Percentiles rank a stretch among this genome's conserved stretches.
Conservation (phyloP, 2,329 filamentous ascomycete species). For the Penicillium sp. region DNA sequence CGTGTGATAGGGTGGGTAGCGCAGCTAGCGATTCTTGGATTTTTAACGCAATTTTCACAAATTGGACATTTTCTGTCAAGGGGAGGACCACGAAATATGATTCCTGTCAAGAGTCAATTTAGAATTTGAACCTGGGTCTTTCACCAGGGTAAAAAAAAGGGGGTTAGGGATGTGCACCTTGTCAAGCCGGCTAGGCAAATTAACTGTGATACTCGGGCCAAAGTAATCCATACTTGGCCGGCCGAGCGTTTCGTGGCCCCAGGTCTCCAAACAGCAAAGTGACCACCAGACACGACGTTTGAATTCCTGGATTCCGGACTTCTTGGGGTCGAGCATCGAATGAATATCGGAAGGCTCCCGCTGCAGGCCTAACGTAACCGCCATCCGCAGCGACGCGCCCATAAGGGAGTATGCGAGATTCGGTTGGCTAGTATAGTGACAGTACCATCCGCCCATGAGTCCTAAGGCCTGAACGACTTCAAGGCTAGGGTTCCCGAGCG, state of each 20-base stretch:
- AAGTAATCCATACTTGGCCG: slow-evolving; percentile 66
- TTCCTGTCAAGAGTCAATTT: slow-evolving; percentile 32
- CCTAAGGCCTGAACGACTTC: slow-evolving; percentile 67
- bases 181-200: slow-evolving; percentile 52
- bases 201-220: slow-evolving; percentile 62
- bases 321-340: slow-evolving; percentile 33
- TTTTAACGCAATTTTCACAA: slow-evolving; percentile 71
- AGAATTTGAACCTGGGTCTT: neutral
- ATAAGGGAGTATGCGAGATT: slow-evolving; percentile 71
- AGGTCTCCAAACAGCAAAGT: slow-evolving; percentile 67
- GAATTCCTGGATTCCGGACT: slow-evolving; percentile 54
- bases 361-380: slow-evolving; percentile 67
- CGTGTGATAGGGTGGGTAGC: slow-evolving; percentile 59
- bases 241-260: slow-evolving; percentile 66
- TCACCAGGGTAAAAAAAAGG: too few species aligned
- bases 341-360: slow-evolving; percentile 52
- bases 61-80: slow-evolving; percentile 69
- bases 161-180: slow-evolving; percentile 12
- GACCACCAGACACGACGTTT: slow-evolving; percentile 69
- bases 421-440: slow-evolving; percentile 71
- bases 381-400: slow-evolving; percentile 68
- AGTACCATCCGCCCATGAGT: slow-evolving; percentile 69
- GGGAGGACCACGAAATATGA: slow-evolving; percentile 64
- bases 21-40: slow-evolving; percentile 71
- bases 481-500: slow-evolving; percentile 65